phyloP scores from a whole-genome alignment of 2,329 filamentous ascomycete genomes.

The Immersiporthe knoxdaviesiana region DNA sequence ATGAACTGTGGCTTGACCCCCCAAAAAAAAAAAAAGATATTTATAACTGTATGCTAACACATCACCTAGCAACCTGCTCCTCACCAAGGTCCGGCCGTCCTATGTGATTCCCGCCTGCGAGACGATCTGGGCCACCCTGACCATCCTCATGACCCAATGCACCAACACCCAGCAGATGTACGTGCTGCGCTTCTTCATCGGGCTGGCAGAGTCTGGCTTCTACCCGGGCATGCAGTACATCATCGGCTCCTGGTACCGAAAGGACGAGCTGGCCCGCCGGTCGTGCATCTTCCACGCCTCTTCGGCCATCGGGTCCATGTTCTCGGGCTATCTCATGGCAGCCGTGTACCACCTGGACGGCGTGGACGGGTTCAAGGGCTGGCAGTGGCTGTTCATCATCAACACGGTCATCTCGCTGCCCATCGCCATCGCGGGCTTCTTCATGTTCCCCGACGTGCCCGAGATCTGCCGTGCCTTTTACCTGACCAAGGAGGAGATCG shows the following conservation, averaged over 20 bases:
- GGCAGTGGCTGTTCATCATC: conserved; percentile 62
- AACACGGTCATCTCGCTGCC: conserved; percentile 61
- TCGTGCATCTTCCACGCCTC: conserved; percentile 52
- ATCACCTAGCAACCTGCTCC: conserved; percentile 38
- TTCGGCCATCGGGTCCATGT: conserved; percentile 57
- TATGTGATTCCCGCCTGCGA: conserved; percentile 47
- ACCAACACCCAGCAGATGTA: conserved; percentile 44
- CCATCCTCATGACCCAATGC: conserved; percentile 39
- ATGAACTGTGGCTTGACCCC: too few relatives aligned
- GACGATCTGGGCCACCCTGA: conserved; percentile 42
- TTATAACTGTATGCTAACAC: neutral
- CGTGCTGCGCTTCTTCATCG: conserved; percentile 48
- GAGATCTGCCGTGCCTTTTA: conserved; percentile 45
- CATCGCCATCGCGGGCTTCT: conserved; percentile 56
- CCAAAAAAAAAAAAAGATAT: too few relatives aligned
- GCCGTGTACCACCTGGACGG: conserved; percentile 48
- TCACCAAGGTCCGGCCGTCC: conserved; percentile 47
- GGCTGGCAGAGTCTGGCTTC: conserved; percentile 45
- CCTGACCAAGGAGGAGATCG: conserved; percentile 43
- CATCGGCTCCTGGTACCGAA: conserved; percentile 50
- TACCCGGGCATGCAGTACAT: conserved; percentile 48
- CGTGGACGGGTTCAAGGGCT: conserved; percentile 51
- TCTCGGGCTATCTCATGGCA: conserved; percentile 58
- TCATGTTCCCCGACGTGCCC: conserved; percentile 46
- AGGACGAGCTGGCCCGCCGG: conserved; percentile 55